phyloP scores from a whole-genome alignment of 148 eudicot genomes.

The Cornus kousa region DNA sequence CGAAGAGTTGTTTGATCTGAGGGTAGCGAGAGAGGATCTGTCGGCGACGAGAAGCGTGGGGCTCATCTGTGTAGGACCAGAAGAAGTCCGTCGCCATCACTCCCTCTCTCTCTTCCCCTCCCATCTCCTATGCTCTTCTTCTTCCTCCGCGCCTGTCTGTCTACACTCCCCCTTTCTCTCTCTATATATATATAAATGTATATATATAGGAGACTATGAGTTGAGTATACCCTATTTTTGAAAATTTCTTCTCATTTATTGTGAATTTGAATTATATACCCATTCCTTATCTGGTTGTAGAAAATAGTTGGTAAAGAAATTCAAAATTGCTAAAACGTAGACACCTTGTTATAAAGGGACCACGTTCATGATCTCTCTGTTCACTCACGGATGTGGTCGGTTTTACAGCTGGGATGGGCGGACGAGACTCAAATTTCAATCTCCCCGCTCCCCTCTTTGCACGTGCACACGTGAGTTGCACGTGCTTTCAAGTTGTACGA shows the following conservation, averaged over 20 bases:
- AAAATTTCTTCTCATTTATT: too few relatives aligned
- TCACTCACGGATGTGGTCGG: background rate
- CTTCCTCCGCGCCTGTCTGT: background rate
- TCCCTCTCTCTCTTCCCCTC: slow-evolving; percentile 29
- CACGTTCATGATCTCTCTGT: background rate
- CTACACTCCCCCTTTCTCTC: slow-evolving; percentile 17
- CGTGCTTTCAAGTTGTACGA: too few relatives aligned
- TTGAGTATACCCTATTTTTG: too few relatives aligned
- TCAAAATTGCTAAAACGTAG: background rate
- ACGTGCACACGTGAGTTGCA: too few relatives aligned
- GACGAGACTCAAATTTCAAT: too few relatives aligned
- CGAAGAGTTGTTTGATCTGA: slow-evolving; percentile 79
- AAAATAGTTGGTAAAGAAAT: background rate
- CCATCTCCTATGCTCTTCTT: slow-evolving; percentile 17
- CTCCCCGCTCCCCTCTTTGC: too few relatives aligned
- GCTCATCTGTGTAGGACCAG: slow-evolving; percentile 97
- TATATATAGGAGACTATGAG: background rate
- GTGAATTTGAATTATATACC: too few relatives aligned
- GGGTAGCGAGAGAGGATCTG: slow-evolving; percentile 86
- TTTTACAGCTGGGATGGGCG: background rate
- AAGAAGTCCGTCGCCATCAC: slow-evolving; percentile 78
- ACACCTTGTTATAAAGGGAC: background rate
- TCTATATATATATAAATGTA: background rate
- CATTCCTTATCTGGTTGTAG: too few relatives aligned
- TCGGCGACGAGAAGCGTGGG: slow-evolving; percentile 76